Percentiles rank a stretch among this genome's conserved stretches.
Conservation (phyloP, 2,329 filamentous ascomycete species). For the Monosporascus sp. region DNA sequence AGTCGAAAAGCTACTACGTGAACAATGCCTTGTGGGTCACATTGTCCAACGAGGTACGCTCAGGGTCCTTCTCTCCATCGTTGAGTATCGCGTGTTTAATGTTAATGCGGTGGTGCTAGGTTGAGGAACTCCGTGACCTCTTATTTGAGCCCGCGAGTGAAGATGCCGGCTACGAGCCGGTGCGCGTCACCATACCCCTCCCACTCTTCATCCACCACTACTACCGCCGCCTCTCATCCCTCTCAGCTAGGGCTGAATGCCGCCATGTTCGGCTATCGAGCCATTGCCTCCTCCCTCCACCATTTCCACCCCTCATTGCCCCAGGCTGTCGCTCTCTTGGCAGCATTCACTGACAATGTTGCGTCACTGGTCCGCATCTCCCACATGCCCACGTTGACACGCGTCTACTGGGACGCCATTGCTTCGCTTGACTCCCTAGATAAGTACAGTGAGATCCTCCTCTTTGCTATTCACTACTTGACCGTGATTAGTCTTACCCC, state of each 20-base stretch:
- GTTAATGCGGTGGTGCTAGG: background rate
- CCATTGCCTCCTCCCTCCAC: conserved; percentile 18
- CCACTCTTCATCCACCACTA: too few relatives aligned
- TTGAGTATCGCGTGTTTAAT: too few relatives aligned
- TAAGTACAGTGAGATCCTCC: conserved; percentile 50
- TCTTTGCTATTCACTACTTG: conserved; percentile 59
- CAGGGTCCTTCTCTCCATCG: too few relatives aligned
- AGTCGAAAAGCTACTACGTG: too few relatives aligned
- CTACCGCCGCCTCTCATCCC: too few relatives aligned
- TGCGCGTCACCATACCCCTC: background rate
- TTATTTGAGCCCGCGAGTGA: conserved; percentile 5
- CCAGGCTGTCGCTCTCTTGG: conserved; percentile 17
- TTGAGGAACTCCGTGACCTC: conserved; percentile 11
- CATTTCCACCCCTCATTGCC: conserved; percentile 17
- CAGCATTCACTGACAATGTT: conserved; percentile 21
- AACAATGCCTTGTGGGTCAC: too few relatives aligned
- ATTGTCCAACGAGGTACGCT: too few relatives aligned
- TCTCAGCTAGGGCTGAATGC: conserved; percentile 11
- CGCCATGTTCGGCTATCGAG: conserved; percentile 18
- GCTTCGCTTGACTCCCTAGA: conserved; percentile 2
- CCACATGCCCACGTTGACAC: conserved; percentile 22
- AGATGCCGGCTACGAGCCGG: background rate
- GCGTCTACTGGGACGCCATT: conserved; percentile 20
- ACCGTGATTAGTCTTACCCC: conserved; percentile 46
- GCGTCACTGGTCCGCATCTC: conserved; percentile 22